Base-by-base conservation (phyloP, 495 filamentous ascomycete genomes). In the Aspergillus sparsus region DNA sequence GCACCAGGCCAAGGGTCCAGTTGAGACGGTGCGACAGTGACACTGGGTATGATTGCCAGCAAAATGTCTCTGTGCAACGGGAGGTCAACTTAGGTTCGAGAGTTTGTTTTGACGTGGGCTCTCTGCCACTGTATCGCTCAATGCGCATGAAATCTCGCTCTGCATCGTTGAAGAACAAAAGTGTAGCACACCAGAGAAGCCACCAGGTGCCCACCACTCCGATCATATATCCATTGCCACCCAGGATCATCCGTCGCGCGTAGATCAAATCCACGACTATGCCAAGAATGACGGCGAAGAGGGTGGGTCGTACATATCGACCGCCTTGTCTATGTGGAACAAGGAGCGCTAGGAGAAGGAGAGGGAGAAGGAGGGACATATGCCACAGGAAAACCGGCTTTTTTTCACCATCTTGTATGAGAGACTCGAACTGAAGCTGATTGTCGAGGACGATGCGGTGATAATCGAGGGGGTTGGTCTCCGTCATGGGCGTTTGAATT, bases 31-130 rank as follows among this genome's bases (percentile, higher is more conserved):
- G 80, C 11, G 66, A 57, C 49, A 92, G 79, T 4, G 76, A 70
- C 13, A 73, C 57, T 6, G 92, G 92, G 65, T 88, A 94, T 2
- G 84, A 63, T 66, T 96, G 86, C 91, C 90, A 96, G 77, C 77
- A 66, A 53, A 77, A 65, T 1, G 33, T 49, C 21, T 67, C 46
- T 6, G 15, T 21, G 6, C 31, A 18, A 9, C 5, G 13, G 13
- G 37, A 11, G 2, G 12, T 41, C 33, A 10, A 32, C 32, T 16
- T 32, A 32, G 32, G 32, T 10, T 34, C 21, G 21, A 27, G 21
- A 3, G 21, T 3, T 27, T 27, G 44, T 18, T 47, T 47, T 47
- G 44, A 16, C 2, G 6, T 60, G 16, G 36, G 33, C 15, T 56
- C 36, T 13, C 46, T 27, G 52, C 15, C n/a, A 18, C 44, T 50